Percentiles rank a stretch among this genome's conserved stretches.
These are phyloP conservation scores for Saturnispora sekii DNA, from an alignment of 805 yeast species.

Conservation along the genomic window DNA sequence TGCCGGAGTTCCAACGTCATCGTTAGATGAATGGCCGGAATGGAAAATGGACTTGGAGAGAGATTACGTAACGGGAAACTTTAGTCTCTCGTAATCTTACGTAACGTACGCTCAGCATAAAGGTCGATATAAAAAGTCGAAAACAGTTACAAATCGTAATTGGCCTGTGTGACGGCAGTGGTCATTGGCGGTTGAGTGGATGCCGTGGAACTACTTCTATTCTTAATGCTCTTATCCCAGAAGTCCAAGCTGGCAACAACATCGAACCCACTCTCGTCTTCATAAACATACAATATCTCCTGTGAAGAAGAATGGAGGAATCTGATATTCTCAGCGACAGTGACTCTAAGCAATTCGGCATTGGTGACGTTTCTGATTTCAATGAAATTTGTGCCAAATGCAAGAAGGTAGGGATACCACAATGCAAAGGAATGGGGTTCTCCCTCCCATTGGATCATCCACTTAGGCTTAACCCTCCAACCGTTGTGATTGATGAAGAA, in stretches of 20 bases:
- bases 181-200: too few species aligned
- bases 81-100: neutral
- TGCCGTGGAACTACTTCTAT: slow-evolving; percentile 8
- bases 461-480: slow-evolving; percentile 89
- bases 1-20: slow-evolving; percentile 22
- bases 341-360: slow-evolving; percentile 77
- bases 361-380: slow-evolving; percentile 89
- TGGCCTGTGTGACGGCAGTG: too few species aligned
- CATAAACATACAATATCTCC: slow-evolving; percentile 88
- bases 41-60: neutral
- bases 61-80: neutral
- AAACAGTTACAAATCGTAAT: too few species aligned
- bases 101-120: neutral
- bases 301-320: slow-evolving; percentile 84
- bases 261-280: slow-evolving; percentile 82
- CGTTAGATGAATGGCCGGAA: neutral
- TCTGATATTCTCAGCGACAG: slow-evolving; percentile 85
- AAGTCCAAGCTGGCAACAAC: slow-evolving; percentile 89
- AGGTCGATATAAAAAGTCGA: too few species aligned
- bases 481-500: slow-evolving; percentile 92
- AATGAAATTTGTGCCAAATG: slow-evolving; percentile 83
- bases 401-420: slow-evolving; percentile 87
- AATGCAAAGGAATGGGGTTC: slow-evolving; percentile 85
- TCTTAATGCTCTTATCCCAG: slow-evolving; percentile 45
- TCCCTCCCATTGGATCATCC: slow-evolving; percentile 97